Evolutionary conservation across 2,329 filamentous ascomycete genomes (phyloP), one percentile per base, ranked within the genome.

Genomic region (Graphilbum ipis-grandicollis): DNA sequence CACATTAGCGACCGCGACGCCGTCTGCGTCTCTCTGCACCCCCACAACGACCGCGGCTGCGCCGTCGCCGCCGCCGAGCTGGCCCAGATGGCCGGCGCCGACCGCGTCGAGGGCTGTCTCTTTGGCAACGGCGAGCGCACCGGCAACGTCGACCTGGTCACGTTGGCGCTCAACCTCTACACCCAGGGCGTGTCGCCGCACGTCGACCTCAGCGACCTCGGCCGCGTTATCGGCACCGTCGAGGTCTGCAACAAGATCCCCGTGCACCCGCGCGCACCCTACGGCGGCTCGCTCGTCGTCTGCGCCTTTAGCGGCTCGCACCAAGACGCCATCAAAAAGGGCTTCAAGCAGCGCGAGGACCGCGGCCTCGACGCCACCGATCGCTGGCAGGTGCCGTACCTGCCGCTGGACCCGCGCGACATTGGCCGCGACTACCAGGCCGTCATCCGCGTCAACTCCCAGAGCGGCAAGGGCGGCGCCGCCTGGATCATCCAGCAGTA

Each of bases 351-450:
- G 30, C 78, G 88, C 41, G 68, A 85, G 52, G 57, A 65, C 32
- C 57, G 66, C 1, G 68, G 65, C 37, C 63, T 67, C 33, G 62
- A 58, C 5, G 62, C 68, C 51, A 73, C 88, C 39, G 72, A 76
- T 50, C 63, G 60, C 30, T 96, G 88, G 88, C 63, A 81, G 47
- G 68, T 94, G 29, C 88, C 88, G 0, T 96, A 96, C 53, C 76
- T 96, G 34, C 88, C 88, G 12, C 70, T 96, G 48, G 88, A 96
- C 51, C 88, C 88, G 5, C 69, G 80, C 51, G 88, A 96, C 51
- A 93, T 96, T 45, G 88, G 88, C 35, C 76, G 88, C 40, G 94
- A 78, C n/a, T 96, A 96, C 69, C 86, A 96, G 59, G 88, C 88
- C 41, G 80, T 96, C 52, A 96, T 96, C 53, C 81, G 88, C 41